Conservation (phyloP, 2,329 filamentous ascomycete genomes). For the Aaosphaeria arxii region DNA sequence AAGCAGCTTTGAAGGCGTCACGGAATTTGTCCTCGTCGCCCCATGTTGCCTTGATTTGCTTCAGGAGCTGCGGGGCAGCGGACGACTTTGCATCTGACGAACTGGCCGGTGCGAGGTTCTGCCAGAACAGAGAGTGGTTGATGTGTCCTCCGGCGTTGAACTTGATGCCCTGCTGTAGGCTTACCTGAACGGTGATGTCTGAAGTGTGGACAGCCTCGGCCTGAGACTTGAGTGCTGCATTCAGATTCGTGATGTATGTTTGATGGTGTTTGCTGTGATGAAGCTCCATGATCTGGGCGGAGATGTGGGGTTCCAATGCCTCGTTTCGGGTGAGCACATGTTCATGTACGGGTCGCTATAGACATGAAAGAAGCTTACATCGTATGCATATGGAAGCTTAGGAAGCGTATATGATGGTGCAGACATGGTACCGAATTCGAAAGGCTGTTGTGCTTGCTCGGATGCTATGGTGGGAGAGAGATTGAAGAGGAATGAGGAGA, state of each 20-base stretch:
- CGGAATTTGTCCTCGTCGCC: slow-evolving; percentile 67
- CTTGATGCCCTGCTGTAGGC: slow-evolving; percentile 68
- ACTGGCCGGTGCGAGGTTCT: slow-evolving; percentile 66
- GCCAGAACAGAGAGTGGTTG: slow-evolving; percentile 93
- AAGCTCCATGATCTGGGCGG: slow-evolving; percentile 75
- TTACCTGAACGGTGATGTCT: slow-evolving; percentile 63
- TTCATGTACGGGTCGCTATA: too few relatives aligned
- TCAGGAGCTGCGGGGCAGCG: slow-evolving; percentile 55
- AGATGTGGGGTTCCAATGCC: slow-evolving; percentile 73
- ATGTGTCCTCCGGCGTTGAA: slow-evolving; percentile 93
- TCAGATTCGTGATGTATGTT: slow-evolving; percentile 74
- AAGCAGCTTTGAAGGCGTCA: slow-evolving; percentile 60
- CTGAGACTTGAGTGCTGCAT: slow-evolving; percentile 62
- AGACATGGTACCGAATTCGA: slow-evolving; percentile 36
- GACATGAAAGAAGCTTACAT: slow-evolving; percentile 51
- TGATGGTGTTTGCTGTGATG: slow-evolving; percentile 79
- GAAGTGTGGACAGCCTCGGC: slow-evolving; percentile 53
- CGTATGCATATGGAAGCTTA: slow-evolving; percentile 64
- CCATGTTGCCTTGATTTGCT: slow-evolving; percentile 64
- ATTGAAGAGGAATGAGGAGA: slow-evolving; percentile 13
- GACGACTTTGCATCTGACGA: slow-evolving; percentile 57
- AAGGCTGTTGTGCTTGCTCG: slow-evolving; percentile 28
- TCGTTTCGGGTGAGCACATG: slow-evolving; percentile 24
- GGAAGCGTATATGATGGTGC: slow-evolving; percentile 58
- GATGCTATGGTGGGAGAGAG: slow-evolving; percentile 13